Percentiles rank a stretch among this genome's conserved stretches.
phyloP scores from a whole-genome alignment of 768 basidiomycete species.

The Amanita subjunquillea region DNA sequence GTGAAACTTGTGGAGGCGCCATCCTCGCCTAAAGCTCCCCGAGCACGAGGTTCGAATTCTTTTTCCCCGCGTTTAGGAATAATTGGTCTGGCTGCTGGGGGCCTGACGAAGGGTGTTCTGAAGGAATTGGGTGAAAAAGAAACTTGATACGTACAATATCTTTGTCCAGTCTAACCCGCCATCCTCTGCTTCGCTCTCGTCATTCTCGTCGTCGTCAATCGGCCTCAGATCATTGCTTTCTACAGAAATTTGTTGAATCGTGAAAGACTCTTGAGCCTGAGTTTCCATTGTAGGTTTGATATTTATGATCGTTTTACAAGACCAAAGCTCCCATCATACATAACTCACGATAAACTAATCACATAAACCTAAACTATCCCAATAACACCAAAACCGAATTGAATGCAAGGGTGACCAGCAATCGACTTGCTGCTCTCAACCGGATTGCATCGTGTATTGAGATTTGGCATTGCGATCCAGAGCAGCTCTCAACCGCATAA shows the following conservation, averaged over 20 bases:
- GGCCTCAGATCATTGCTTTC: not conserved
- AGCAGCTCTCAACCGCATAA: conserved; percentile 55
- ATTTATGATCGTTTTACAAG: no score
- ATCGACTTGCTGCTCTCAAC: not conserved
- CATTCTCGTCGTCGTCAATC: conserved; percentile 27
- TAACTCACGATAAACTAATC: no score
- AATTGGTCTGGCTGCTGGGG: conserved; percentile 29
- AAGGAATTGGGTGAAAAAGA: not conserved
- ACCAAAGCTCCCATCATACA: no score
- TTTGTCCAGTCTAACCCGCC: conserved; percentile 75
- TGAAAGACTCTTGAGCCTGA: no score
- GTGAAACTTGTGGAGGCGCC: not conserved
- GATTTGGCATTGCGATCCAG: conserved; percentile 43
- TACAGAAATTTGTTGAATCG: not conserved
- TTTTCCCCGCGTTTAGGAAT: conserved; percentile 98
- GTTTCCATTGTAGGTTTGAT: no score
- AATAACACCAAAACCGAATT: no score
- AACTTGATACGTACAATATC: conserved; percentile 21
- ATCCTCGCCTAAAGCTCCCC: not conserved
- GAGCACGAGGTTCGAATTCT: conserved; percentile 74
- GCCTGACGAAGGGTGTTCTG: not conserved
- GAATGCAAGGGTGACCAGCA: not conserved
- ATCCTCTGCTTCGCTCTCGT: conserved; percentile 57
- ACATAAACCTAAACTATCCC: no score
- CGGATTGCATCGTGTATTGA: not conserved